phyloP scores from a whole-genome alignment of 768 basidiomycete genomes.

The Leccinum pellstonianum region DNA sequence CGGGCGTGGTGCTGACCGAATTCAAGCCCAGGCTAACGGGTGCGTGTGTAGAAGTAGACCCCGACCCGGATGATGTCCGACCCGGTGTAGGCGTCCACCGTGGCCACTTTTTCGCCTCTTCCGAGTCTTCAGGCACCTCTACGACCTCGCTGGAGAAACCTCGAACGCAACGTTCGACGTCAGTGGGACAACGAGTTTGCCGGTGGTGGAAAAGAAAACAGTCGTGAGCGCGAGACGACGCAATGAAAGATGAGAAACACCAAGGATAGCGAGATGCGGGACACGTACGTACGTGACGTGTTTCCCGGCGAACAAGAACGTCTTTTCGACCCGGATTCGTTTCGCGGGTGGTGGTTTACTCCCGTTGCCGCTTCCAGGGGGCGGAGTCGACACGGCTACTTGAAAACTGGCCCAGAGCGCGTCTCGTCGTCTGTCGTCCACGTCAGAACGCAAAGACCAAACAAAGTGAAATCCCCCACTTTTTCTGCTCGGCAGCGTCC shows the following conservation, averaged over 20 bases:
- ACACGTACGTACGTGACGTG: slow-evolving; percentile 62
- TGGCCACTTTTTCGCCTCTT: slow-evolving; percentile 78
- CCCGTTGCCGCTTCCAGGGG: background rate
- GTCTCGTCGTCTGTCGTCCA: slow-evolving; percentile 49
- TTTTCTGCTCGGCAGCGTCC: slow-evolving; percentile 45
- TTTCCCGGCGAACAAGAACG: slow-evolving; percentile 75
- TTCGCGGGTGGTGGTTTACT: slow-evolving; percentile 22
- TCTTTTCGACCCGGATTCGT: slow-evolving; percentile 66
- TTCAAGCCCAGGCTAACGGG: background rate
- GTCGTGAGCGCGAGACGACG: background rate
- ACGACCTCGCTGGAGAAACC: slow-evolving; percentile 60
- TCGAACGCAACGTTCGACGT: background rate
- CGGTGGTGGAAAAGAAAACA: background rate
- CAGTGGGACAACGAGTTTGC: background rate
- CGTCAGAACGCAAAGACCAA: background rate
- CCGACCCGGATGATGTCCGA: slow-evolving; percentile 8
- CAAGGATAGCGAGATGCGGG: background rate
- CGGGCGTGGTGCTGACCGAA: background rate
- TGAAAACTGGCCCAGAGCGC: slow-evolving; percentile 70
- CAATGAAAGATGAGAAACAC: background rate
- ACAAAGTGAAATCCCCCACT: slow-evolving; percentile 31
- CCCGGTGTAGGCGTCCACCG: slow-evolving; percentile 36
- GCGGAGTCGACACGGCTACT: slow-evolving; percentile 47
- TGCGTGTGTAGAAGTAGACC: background rate
- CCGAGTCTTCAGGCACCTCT: slow-evolving; percentile 69